phyloP scores from a whole-genome alignment of 139 green algal species.

The Chlamydomonas asymmetrica region DNA sequence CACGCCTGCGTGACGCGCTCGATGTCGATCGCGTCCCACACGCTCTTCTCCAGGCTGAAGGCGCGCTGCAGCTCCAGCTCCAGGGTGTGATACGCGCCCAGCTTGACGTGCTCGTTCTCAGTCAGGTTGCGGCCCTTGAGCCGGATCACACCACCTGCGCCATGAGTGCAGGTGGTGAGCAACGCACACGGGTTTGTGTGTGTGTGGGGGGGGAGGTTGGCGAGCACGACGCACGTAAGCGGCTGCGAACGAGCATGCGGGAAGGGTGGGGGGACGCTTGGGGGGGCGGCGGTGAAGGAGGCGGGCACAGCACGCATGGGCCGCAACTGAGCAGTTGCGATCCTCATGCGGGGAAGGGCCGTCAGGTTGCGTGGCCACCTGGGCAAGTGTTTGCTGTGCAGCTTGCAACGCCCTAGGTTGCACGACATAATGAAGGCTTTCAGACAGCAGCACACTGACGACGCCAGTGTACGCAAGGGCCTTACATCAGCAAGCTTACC shows the following conservation, averaged over 20 bases:
- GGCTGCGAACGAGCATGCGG: background rate
- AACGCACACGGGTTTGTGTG: background rate
- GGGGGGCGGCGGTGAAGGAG: too few relatives aligned
- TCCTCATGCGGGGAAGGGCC: too few relatives aligned
- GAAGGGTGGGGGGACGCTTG: background rate
- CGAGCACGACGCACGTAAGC: too few relatives aligned
- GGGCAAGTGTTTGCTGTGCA: too few relatives aligned
- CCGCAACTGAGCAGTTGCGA: too few relatives aligned
- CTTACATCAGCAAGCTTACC: too few relatives aligned
- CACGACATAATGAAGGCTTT: too few relatives aligned
- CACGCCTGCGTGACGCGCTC: conserved; percentile 70
- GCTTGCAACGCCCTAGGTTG: too few relatives aligned
- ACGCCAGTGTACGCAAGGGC: too few relatives aligned
- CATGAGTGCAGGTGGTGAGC: background rate
- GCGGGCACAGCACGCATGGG: too few relatives aligned
- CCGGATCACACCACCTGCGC: conserved; percentile 60
- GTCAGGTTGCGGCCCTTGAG: conserved; percentile 70
- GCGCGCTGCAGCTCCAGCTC: conserved; percentile 81
- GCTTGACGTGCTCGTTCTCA: conserved; percentile 91
- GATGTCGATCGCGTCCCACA: conserved; percentile 87
- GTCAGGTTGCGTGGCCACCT: too few relatives aligned
- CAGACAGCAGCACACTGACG: too few relatives aligned
- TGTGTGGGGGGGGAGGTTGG: background rate
- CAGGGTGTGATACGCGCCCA: conserved; percentile 94
- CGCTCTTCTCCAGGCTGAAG: conserved; percentile 82